phyloP scores from a whole-genome alignment of 768 basidiomycete species.

The Lactarius hengduanensis region DNA sequence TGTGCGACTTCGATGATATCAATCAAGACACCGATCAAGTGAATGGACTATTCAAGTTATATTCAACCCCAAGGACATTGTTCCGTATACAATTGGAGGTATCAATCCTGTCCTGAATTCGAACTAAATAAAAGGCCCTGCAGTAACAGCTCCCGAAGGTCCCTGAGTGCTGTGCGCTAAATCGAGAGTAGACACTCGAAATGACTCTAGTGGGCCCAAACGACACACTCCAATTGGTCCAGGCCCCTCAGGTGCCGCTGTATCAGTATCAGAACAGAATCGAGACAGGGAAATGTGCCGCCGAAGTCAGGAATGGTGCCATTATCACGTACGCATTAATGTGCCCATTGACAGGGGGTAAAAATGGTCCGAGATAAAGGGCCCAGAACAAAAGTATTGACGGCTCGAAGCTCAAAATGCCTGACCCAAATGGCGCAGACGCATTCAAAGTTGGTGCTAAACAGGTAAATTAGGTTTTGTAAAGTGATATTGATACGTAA shows the following conservation, averaged over 20 bases:
- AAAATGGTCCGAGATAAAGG: background rate
- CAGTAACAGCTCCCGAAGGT: background rate
- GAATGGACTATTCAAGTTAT: background rate
- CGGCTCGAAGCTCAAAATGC: background rate
- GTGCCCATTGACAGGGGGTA: background rate
- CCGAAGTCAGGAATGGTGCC: background rate
- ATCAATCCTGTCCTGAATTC: background rate
- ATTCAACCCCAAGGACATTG: background rate
- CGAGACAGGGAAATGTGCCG: background rate
- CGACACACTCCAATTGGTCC: background rate
- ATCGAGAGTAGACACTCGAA: background rate
- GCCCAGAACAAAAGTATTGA: background rate
- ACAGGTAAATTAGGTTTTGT: background rate
- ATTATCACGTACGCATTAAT: background rate
- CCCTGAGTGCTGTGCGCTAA: background rate
- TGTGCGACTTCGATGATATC: background rate
- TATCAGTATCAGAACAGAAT: background rate
- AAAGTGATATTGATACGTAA: background rate
- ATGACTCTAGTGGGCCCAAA: background rate
- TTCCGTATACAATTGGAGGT: conserved; percentile 1
- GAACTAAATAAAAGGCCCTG: background rate
- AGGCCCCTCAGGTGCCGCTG: background rate
- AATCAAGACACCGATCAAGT: background rate
- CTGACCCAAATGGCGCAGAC: background rate
- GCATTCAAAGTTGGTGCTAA: background rate